Base-by-base conservation (phyloP, 352 stramenopile genomes). In the Thalassiosira livingstoniorum region DNA sequence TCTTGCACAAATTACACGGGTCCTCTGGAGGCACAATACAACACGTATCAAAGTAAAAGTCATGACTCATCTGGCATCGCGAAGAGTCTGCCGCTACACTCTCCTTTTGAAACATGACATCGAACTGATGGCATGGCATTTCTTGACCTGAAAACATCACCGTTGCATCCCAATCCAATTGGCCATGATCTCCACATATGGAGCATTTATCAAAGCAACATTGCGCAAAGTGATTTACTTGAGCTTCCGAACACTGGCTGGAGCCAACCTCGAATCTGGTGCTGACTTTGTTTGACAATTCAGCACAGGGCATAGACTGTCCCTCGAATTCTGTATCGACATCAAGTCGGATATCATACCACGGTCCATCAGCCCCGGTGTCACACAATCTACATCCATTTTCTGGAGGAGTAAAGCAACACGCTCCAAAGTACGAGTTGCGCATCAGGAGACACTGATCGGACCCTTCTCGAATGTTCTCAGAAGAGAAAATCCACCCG, bases 161-260 rank as follows among this genome's bases (percentile, higher is more conserved):
- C 10, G 60, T 80, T 47, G 60, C 71, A 61, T 85, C 71, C 57
- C 53, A 82, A 27, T 82, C 34, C 10, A 78, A 18, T 61, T 70
- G 29, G 23, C 35, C n/a, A n/a, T n/a, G n/a, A 34, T 82, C 61
- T 57, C 75, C 81, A 68, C 81, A 87, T 0, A 87, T 45, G 42
- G 35, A 70, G 57, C 81, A 87, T 74, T 70, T 79, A 66, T 80
- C 35, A 63, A 83, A 87, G 47, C 80, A 87, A 54, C 80, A 87
- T 25, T 80, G 47, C 37, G 68, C 10, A 51, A 78, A 80, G 58
- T 78, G 62, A 39, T 68, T 31, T 1, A 35, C 54, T 54, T 68
- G 39, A n/a, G 64, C 23, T 35, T 83, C 70, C 0, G 58, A 32
- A 25, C 80, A 87, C 66, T 57, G 29, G 27, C 69, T 25, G 66